Evolutionary conservation across 371 early-diverging fungal genomes (phyloP), one percentile per base, ranked within the genome.

Genomic region (Syncephalastrum contaminatum): DNA sequence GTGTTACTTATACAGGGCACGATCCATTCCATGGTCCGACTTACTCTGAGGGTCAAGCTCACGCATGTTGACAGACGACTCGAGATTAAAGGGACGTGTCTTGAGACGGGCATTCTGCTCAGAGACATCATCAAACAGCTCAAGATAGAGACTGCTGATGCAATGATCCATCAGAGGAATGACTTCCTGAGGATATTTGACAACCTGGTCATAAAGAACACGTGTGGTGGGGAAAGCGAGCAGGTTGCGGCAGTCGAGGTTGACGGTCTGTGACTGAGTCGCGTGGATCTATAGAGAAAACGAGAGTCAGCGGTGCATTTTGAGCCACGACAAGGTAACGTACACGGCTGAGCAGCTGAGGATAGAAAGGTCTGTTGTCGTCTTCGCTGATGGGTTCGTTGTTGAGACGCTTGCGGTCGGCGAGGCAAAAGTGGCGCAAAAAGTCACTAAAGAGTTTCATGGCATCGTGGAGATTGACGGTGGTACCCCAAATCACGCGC

Each of bases 401-500:
- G 8, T 63, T 36, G 15, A 74, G 67, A 18, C 73, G 75, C 51
- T 86, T 82, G 51, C 88, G 81, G 63, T 91, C 70, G 41, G 78
- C 75, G 13, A 83, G 56, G 8, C 85, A 87, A 65, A 93, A 98
- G 51, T 88, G 76, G 30, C 66, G 59, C 64, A 99, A 73, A 67
- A 99, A 99, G 59, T 95, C 88, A 47, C 88, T 80, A 78, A 99
- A 99, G 21, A 80, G 70, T n/a, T 74, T 70, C 75, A 91, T 93
- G 43, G 91, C 89, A 45, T 96, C 95, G 44, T 95, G 86, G 45
- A 99, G 89, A 62, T 94, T 93, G 62, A 99, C 89, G 7, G 93
- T 94, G 0, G 99, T 99, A 44, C 99, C 99, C 99, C 99, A 99
- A 57, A 99, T 96, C 54, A 93, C 75, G 48, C 87, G 84, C 14